Conservation (phyloP, 495 filamentous ascomycete genomes). For the Aspergillus biplanus region DNA sequence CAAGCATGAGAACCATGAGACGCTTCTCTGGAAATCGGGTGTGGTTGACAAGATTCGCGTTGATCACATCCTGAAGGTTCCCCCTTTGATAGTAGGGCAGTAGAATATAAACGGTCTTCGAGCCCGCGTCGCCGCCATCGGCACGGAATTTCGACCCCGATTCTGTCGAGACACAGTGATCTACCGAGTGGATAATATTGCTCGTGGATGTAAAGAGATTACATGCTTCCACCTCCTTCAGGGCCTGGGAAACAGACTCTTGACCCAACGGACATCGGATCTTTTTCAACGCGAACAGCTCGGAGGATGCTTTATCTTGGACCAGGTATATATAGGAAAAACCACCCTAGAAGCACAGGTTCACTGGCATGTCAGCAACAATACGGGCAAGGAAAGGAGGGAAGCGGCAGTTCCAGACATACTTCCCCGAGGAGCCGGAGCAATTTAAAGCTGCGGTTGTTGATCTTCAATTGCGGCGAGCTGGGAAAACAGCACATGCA, state of each 20-base stretch:
- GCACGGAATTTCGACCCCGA: conserved; percentile 61
- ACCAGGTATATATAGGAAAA: conserved; percentile 99
- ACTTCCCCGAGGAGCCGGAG: conserved; percentile 89
- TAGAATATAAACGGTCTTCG: conserved; percentile 95
- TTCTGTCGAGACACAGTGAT: conserved; percentile 73
- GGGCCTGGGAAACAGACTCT: conserved; percentile 89
- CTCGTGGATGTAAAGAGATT: conserved; percentile 79
- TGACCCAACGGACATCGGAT: conserved; percentile 97
- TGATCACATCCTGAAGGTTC: conserved; percentile 97
- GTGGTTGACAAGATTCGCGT: conserved; percentile 97
- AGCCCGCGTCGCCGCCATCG: conserved; percentile 59
- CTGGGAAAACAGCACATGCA: conserved; percentile 96
- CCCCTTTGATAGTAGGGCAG: conserved; percentile 93
- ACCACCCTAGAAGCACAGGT: conserved; percentile 68
- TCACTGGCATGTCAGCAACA: conserved; percentile 15
- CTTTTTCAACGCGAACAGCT: conserved; percentile 94
- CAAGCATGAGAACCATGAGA: conserved; percentile 87
- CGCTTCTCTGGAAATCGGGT: conserved; percentile 87
- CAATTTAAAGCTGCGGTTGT: conserved; percentile 93
- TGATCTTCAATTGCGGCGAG: conserved; percentile 92
- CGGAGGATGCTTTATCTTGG: conserved; percentile 78
- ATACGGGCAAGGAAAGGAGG: neutral
- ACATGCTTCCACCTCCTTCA: conserved; percentile 97
- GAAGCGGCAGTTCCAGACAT: conserved; percentile 17
- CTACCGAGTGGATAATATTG: conserved; percentile 89